phyloP scores from a whole-genome alignment of 108 stramenopile species.

The Aureococcus anophagefferens region DNA sequence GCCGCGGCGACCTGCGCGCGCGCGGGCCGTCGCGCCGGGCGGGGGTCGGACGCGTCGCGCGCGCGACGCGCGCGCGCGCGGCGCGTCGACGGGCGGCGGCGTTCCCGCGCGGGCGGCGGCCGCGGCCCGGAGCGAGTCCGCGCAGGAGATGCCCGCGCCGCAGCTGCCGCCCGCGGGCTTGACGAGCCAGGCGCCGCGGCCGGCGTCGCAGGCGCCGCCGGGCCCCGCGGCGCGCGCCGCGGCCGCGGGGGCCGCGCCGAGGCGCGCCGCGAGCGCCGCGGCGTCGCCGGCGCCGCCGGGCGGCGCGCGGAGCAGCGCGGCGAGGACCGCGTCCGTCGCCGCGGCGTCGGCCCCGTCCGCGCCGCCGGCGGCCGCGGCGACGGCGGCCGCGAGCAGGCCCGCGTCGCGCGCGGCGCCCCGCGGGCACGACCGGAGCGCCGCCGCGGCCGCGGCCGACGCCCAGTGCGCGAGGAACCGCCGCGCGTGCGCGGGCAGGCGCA shows the following conservation, averaged over 20 bases:
- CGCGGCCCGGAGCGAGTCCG: slow-evolving; percentile 27
- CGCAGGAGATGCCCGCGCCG: slow-evolving; percentile 37
- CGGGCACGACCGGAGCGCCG: neutral
- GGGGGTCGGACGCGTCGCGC: too few relatives aligned
- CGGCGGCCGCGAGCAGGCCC: too few relatives aligned
- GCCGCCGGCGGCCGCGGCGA: too few relatives aligned
- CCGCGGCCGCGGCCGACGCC: neutral
- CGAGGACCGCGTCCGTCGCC: too few relatives aligned
- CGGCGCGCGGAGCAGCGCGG: too few relatives aligned
- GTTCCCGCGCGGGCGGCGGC: too few relatives aligned
- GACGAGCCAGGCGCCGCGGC: slow-evolving; percentile 30
- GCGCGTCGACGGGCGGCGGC: too few relatives aligned
- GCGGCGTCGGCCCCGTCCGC: too few relatives aligned
- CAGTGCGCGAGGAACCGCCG: neutral
- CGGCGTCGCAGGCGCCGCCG: neutral
- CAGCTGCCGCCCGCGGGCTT: slow-evolving; percentile 42
- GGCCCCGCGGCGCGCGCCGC: neutral
- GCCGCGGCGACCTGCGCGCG: too few relatives aligned
- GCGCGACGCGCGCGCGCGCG: too few relatives aligned
- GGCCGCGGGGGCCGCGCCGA: neutral
- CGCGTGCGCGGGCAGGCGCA: neutral
- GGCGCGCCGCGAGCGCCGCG: neutral
- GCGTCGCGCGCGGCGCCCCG: neutral
- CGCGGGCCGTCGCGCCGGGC: too few relatives aligned
- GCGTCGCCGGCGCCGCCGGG: neutral